Percentiles rank a stretch among this genome's conserved stretches.
Evolutionary conservation across 257 asterid species (phyloP).

Genomic region (Solanum stenotomum): DNA sequence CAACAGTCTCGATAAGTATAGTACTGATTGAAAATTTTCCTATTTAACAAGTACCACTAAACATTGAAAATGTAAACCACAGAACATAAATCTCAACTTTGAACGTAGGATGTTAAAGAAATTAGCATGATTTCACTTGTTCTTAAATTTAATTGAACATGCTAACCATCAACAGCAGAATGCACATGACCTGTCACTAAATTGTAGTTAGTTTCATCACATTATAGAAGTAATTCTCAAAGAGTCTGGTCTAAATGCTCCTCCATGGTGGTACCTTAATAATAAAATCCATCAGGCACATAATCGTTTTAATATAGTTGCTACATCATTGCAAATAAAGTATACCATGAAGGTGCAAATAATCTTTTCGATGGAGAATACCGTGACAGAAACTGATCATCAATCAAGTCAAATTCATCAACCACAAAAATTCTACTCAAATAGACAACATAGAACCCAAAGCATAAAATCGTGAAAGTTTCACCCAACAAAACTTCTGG

Average conservation of each 20-base stretch:
- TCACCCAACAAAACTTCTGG: neutral
- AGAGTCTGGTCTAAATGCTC: neutral
- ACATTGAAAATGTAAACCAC: neutral
- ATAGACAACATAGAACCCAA: neutral
- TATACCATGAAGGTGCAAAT: neutral
- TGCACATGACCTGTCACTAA: neutral
- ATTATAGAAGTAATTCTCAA: neutral
- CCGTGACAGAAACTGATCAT: neutral
- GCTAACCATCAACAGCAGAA: neutral
- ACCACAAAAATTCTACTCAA: neutral
- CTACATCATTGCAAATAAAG: neutral
- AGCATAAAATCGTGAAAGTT: neutral
- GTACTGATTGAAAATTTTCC: too few relatives aligned
- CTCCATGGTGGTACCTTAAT: neutral
- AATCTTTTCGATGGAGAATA: neutral
- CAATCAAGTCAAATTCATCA: neutral
- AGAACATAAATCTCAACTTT: neutral
- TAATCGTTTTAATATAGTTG: neutral
- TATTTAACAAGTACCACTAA: neutral
- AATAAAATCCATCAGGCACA: neutral
- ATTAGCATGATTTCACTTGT: neutral
- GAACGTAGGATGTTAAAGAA: neutral
- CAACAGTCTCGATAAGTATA: too few relatives aligned
- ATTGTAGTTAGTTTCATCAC: neutral
- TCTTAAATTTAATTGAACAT: neutral